Conservation (phyloP, 2,329 filamentous ascomycete genomes). For the Cordyceps sp. region DNA sequence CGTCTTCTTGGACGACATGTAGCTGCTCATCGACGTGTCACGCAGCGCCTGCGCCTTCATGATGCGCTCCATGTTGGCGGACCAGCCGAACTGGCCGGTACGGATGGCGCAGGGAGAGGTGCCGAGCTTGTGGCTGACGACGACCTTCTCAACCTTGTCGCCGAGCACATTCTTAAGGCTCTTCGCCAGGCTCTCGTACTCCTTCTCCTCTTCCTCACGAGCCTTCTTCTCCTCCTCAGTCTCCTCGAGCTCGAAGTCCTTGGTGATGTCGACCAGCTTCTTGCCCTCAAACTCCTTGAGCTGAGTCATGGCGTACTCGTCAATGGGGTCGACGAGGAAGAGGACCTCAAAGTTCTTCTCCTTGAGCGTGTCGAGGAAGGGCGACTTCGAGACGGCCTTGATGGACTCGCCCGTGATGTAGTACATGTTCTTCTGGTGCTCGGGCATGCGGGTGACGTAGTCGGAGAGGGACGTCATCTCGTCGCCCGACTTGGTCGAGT, state of each 20-base stretch:
- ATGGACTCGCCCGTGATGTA: conserved; percentile 99
- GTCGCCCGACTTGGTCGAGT: conserved; percentile 96
- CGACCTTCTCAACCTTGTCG: conserved; percentile 99
- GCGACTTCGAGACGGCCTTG: conserved; percentile 95
- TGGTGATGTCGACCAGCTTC: conserved; percentile 99
- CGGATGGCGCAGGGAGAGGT: conserved; percentile 95
- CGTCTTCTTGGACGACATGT: conserved; percentile 99
- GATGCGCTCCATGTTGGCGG: conserved; percentile 99
- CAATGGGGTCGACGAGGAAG: conserved; percentile 98
- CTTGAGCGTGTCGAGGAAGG: conserved; percentile 97
- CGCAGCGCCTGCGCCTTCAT: conserved; percentile 99
- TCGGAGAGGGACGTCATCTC: conserved; percentile 88
- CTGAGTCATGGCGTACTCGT: conserved; percentile 98
- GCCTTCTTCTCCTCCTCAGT: conserved; percentile 97
- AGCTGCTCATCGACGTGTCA: conserved; percentile 98
- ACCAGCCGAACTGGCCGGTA: conserved; percentile 99
- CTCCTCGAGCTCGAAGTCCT: conserved; percentile 99
- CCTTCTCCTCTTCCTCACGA: conserved; percentile 95
- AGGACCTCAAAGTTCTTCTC: conserved; percentile 99
- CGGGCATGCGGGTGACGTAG: conserved; percentile 98
- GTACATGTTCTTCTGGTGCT: conserved; percentile 99
- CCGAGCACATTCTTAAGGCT: conserved; percentile 97
- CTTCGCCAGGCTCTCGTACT: conserved; percentile 90
- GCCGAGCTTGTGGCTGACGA: conserved; percentile 94
- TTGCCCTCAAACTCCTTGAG: conserved; percentile 99